Base-by-base conservation (phyloP, 768 basidiomycete species). In the Lyophyllum atratum region DNA sequence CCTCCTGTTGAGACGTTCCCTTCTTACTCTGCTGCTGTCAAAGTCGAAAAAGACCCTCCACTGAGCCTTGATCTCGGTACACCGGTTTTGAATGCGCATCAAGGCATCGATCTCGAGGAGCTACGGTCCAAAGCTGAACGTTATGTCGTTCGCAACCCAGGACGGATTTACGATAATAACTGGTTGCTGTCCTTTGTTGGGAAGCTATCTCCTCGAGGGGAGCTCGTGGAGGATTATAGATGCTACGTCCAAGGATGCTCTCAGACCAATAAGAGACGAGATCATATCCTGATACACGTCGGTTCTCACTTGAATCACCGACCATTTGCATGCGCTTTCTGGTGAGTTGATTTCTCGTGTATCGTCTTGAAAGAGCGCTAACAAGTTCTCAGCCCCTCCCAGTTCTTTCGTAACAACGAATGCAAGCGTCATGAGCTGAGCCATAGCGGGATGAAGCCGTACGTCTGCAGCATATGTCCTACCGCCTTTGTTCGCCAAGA, bases 391-490 rank as follows among this genome's bases (percentile, higher is more conserved):
- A 90, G 89, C 66, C 69, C 81, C 2, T 76, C 85, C 56, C 76
- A 83, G 12, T 90, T 90, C 72, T 66, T 88, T 56, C 84, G 89
- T 56, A 89, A 86, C 68, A 89, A 90, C 63, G 88, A 90, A 66
- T 88, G 86, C 73, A 89, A 88, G 66, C 82, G 89, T 25, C 89
- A 90, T 58, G 86, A 88, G 68, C 76, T 83, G 14, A 84, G 82
- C 57, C 88, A 90, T 64, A 80, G 74, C 11, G 84, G 83, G 14
- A 60, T 69, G 39, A 80, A 85, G 56, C 87, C 87, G 7, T 88
- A 81, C 59, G 71, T 73, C 21, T 90, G 89, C 56, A 64, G 76
- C 49, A 70, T 84, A 37, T 90, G 88, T 53, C 72, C 77, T 40
- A 76, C 79, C 54, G 77, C 79, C 29, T 90, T 88, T 55, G 83